These are phyloP conservation scores for Paramyrothecium sp. DNA, from an alignment of 2,329 filamentous ascomycete genomes.

Conservation along the genomic window DNA sequence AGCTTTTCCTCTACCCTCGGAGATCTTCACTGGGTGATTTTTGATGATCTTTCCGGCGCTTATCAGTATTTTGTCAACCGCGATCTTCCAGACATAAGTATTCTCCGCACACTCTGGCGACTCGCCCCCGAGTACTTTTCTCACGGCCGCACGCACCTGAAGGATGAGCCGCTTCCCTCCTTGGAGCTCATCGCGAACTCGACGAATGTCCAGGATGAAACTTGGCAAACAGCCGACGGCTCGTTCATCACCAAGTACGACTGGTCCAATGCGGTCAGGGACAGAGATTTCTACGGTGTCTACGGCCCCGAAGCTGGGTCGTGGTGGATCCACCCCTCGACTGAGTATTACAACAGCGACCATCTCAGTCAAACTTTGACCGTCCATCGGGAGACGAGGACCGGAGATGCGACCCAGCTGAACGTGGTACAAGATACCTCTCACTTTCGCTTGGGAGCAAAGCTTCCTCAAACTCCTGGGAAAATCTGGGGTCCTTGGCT, in stretches of 20 bases:
- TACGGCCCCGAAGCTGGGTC: constrained; percentile 11
- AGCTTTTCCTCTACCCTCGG: constrained; percentile 2
- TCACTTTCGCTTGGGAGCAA: constrained; percentile 8
- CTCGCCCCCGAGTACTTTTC: constrained; percentile 10
- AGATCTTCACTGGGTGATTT: constrained; percentile 11
- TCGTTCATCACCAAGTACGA: constrained; percentile 11
- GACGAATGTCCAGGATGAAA: constrained; percentile 9
- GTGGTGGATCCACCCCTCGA: constrained; percentile 11
- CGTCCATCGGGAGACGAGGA: constrained; percentile 10
- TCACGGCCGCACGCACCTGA: constrained; percentile 9
- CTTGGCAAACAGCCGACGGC: constrained; percentile 7
- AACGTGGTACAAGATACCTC: constrained; percentile 12
- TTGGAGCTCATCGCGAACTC: constrained; percentile 4
- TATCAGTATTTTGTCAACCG: constrained; percentile 12
- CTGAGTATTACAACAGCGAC: constrained; percentile 11
- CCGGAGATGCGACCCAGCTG: constrained; percentile 8
- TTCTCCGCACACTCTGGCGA: constrained; percentile 10
- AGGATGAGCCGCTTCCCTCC: constrained; percentile 9
- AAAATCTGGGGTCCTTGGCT: constrained; percentile 12
- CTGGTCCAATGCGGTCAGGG: constrained; percentile 11
- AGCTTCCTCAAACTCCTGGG: constrained; percentile 5
- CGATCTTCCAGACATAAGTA: constrained; percentile 7
- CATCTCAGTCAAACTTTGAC: constrained; percentile 11
- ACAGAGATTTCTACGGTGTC: constrained; percentile 11
- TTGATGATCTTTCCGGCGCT: constrained; percentile 8